phyloP scores from a whole-genome alignment of 371 early-diverging fungal species.

The Mortierella sp. region DNA sequence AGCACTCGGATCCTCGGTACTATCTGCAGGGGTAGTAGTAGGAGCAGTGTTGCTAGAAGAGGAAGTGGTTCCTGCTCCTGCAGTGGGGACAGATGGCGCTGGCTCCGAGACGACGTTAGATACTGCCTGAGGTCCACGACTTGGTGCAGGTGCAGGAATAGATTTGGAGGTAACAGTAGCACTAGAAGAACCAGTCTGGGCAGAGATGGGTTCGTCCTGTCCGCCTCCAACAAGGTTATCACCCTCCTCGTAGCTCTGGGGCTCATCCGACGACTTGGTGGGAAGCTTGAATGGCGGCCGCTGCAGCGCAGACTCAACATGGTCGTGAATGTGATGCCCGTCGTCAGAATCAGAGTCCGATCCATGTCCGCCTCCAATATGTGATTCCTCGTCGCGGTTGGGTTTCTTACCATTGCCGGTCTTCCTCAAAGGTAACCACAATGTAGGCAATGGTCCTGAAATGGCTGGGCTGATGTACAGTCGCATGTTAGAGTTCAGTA shows the following conservation, averaged over 20 bases:
- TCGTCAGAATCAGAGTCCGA: constrained; percentile 33
- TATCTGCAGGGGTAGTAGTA: neutral
- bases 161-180: neutral
- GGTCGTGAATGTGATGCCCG: constrained; percentile 33
- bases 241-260: constrained; percentile 38
- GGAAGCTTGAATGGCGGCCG: constrained; percentile 44
- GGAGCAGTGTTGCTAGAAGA: neutral
- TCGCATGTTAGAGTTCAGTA: constrained; percentile 82
- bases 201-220: constrained; percentile 38
- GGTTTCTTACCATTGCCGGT: constrained; percentile 9
- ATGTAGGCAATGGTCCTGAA: constrained; percentile 77
- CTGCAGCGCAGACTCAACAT: constrained; percentile 35
- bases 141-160: neutral
- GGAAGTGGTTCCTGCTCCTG: neutral
- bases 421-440: constrained; percentile 77
- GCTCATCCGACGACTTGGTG: constrained; percentile 34
- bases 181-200: neutral
- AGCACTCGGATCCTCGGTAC: neutral
- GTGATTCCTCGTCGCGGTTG: constrained; percentile 18
- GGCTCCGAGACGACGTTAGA: constrained; percentile 2
- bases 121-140: neutral
- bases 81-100: neutral
- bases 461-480: constrained; percentile 81
- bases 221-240: constrained; percentile 55
- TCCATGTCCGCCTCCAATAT: constrained; percentile 10